Evolutionary conservation across 805 yeast species (phyloP).

Genomic region (Saccharomycopsis babjevae): DNA sequence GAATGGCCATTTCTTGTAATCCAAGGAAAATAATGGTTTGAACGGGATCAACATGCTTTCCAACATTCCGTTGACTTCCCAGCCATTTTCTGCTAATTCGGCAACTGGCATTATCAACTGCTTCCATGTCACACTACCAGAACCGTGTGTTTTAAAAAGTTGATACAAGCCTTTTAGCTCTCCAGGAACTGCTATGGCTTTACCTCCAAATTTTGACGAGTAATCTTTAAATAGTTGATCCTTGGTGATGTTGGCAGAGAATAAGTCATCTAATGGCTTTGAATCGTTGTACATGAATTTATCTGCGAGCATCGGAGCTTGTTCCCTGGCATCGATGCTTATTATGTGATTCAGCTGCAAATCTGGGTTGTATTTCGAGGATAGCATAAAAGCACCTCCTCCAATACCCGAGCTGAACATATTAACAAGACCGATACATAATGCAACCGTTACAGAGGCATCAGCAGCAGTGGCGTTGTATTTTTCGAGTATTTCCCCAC

Average conservation of each 20-base stretch:
- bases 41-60: constrained; percentile 29
- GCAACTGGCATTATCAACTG: constrained; percentile 70
- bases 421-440: constrained; percentile 79
- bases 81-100: constrained; percentile 55
- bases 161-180: constrained; percentile 76
- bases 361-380: constrained; percentile 22
- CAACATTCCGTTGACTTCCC: constrained; percentile 38
- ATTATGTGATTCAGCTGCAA: constrained; percentile 37
- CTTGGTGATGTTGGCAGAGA: constrained; percentile 16
- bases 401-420: constrained; percentile 86
- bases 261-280: not conserved
- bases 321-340: constrained; percentile 79
- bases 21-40: constrained; percentile 22
- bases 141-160: constrained; percentile 50
- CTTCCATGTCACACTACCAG: constrained; percentile 63
- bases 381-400: constrained; percentile 76
- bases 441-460: constrained; percentile 79
- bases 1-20: constrained; percentile 46
- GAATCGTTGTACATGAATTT: constrained; percentile 47
- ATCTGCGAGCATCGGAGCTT: constrained; percentile 59
- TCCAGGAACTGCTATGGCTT: constrained; percentile 88
- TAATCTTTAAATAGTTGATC: constrained; percentile 27
- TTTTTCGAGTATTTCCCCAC: constrained; percentile 38
- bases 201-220: constrained; percentile 64
- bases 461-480: constrained; percentile 83